Conservation (phyloP, 1,284 basidiomycete species). For the Ustilago tritici region DNA sequence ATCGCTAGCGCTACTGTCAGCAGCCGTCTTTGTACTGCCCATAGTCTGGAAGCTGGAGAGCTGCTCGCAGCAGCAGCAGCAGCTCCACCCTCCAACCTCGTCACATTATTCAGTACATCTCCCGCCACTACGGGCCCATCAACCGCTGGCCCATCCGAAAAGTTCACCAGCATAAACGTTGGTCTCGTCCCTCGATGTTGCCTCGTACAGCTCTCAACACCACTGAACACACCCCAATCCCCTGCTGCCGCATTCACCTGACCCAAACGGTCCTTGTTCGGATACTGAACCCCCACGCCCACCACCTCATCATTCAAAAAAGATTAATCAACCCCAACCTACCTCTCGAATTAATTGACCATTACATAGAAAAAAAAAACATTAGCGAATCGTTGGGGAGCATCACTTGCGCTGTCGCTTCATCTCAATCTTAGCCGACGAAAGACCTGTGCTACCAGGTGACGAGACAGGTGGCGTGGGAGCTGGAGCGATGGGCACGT, state of each 20-base stretch:
- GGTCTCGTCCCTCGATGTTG: conserved; percentile 65
- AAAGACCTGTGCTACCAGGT: conserved; percentile 35
- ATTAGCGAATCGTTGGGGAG: not conserved
- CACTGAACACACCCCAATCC: conserved; percentile 13
- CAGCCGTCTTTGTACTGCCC: not conserved
- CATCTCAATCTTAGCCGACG: conserved; percentile 42
- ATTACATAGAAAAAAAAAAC: conserved; percentile 3
- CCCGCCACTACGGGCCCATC: conserved; percentile 4
- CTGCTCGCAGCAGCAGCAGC: not conserved
- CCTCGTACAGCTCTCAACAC: conserved; percentile 37
- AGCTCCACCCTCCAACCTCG: not conserved
- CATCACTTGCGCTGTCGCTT: conserved; percentile 48
- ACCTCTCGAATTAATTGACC: conserved; percentile 1
- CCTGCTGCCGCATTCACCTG: conserved; percentile 57
- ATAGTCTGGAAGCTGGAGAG: not conserved
- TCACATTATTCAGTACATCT: not conserved
- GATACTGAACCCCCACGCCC: conserved; percentile 73
- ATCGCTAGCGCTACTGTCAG: not conserved
- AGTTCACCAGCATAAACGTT: conserved; percentile 78
- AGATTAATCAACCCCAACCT: conserved; percentile 77
- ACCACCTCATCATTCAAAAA: conserved; percentile 72
- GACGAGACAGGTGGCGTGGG: conserved; percentile 47
- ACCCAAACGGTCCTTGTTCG: conserved; percentile 76
- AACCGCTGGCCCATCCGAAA: not conserved
- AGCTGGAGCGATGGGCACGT: conserved; percentile 50